Conservation (phyloP, 129 eudicot genomes). For the Erigeron canadensis region DNA sequence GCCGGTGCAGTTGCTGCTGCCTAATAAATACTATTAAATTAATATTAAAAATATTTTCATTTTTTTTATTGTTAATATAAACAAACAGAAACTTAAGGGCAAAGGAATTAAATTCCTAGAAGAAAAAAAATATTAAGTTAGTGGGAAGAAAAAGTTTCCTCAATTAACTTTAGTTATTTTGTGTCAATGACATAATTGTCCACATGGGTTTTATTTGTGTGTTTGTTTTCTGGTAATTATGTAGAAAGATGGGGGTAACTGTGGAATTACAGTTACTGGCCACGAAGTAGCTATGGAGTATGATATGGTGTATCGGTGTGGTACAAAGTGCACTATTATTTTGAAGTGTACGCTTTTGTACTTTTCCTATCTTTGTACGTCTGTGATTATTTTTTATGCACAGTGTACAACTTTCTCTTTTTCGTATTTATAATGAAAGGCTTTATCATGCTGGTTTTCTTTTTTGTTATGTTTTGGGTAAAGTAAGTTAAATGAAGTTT, state of each 20-base stretch:
- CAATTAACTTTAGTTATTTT: slow-evolving; percentile 8
- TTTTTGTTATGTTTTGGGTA: no score
- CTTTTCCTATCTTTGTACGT: slow-evolving; percentile 19
- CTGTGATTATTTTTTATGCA: slow-evolving; percentile 28
- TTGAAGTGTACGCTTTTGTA: slow-evolving; percentile 24
- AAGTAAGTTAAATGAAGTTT: no score
- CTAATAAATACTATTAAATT: slow-evolving; percentile 25
- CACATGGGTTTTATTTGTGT: background rate
- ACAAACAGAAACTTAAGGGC: background rate
- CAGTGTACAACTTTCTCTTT: slow-evolving; percentile 18
- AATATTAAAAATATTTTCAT: no score
- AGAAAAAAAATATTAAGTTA: background rate
- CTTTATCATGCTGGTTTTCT: no score
- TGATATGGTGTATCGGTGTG: slow-evolving; percentile 6
- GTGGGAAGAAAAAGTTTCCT: background rate
- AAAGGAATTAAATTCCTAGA: background rate
- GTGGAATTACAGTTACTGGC: slow-evolving; percentile 25
- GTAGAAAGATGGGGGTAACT: slow-evolving; percentile 15
- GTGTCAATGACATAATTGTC: background rate
- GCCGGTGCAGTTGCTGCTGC: slow-evolving; percentile 54
- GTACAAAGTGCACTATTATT: slow-evolving; percentile 16
- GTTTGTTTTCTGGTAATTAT: background rate
- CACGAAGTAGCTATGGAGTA: background rate
- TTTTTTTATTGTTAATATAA: no score
- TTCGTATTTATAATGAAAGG: no score